Conservation (phyloP, 2,329 filamentous ascomycete species). For the Phialemoniopsis sp. region DNA sequence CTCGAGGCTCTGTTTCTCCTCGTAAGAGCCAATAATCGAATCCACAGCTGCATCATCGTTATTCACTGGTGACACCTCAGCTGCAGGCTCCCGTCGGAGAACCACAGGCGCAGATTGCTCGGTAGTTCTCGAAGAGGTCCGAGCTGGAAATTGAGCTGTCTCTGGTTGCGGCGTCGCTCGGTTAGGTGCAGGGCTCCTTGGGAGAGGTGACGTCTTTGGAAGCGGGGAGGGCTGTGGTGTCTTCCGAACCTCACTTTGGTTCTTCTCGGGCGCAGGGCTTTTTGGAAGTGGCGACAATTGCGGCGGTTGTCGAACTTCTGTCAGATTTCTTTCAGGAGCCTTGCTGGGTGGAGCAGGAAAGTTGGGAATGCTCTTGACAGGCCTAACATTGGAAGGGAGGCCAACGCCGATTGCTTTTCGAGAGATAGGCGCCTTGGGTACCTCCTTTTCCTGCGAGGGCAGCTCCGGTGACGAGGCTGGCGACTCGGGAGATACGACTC, state of each 20-base stretch:
- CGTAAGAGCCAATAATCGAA: no score
- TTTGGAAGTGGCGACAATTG: no score
- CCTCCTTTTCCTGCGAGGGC: constrained; percentile 5
- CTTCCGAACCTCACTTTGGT: no score
- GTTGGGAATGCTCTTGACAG: constrained; percentile 9
- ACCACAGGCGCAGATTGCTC: background rate
- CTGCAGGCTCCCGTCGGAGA: constrained; percentile 4
- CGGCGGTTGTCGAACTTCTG: no score
- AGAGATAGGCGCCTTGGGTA: constrained; percentile 5
- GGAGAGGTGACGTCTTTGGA: no score
- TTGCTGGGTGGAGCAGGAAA: no score
- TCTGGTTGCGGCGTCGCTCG: no score
- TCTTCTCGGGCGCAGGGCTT: no score
- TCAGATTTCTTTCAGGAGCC: no score
- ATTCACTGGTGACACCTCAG: background rate
- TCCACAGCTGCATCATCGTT: background rate
- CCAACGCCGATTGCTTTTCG: constrained; percentile 6
- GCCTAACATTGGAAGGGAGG: constrained; percentile 5
- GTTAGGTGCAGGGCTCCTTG: no score
- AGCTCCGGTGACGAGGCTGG: constrained; percentile 39
- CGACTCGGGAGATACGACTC: constrained; percentile 36
- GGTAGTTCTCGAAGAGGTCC: constrained; percentile 20
- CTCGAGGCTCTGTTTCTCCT: constrained; percentile 4
- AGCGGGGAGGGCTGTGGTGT: no score
- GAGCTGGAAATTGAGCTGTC: constrained; percentile 19